A percentile compares a stretch with the other conserved stretches of the same genome.
phyloP scores from a whole-genome alignment of 139 green algal species.

The Picochlorum sp. region DNA sequence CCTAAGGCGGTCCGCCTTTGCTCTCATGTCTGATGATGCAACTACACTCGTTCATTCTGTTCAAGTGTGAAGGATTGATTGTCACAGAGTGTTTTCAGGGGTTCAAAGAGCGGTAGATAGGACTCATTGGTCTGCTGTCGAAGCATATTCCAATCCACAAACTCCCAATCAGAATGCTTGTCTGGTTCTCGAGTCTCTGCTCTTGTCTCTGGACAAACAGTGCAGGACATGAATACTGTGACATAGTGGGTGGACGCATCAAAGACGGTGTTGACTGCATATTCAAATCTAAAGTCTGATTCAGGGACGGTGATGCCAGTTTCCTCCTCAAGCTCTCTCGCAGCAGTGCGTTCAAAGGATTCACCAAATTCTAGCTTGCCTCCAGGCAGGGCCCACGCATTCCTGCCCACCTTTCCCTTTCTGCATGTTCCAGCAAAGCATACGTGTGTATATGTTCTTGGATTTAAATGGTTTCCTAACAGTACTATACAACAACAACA shows the following conservation, averaged over 20 bases:
- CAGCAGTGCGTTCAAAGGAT: constrained; percentile 38
- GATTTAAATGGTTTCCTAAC: too few species aligned
- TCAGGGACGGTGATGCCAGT: constrained; percentile 20
- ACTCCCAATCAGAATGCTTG: too few species aligned
- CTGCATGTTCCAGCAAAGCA: constrained; percentile 15
- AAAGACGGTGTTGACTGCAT: constrained; percentile 31
- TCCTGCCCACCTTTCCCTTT: constrained; percentile 33
- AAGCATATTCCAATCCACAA: constrained; percentile 19
- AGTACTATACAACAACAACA: too few species aligned
- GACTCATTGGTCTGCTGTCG: constrained; percentile 11
- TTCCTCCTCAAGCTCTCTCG: constrained; percentile 43
- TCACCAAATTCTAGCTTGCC: constrained; percentile 51
- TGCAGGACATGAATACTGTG: constrained; percentile 39
- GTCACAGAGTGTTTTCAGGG: constrained; percentile 18
- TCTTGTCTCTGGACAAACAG: constrained; percentile 14
- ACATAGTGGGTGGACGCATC: constrained; percentile 38
- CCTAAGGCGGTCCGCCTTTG: too few species aligned
- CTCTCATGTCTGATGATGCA: too few species aligned
- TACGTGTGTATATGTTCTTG: too few species aligned
- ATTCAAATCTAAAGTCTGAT: constrained; percentile 11
- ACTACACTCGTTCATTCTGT: not conserved
- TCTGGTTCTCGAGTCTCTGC: not conserved
- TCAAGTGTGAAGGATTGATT: not conserved
- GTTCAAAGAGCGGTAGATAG: constrained; percentile 18
- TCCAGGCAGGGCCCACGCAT: constrained; percentile 46